Evolutionary conservation across 345 rosid species (phyloP), one percentile per base, ranked within the genome.

Genomic region (Sonneratia alba): DNA sequence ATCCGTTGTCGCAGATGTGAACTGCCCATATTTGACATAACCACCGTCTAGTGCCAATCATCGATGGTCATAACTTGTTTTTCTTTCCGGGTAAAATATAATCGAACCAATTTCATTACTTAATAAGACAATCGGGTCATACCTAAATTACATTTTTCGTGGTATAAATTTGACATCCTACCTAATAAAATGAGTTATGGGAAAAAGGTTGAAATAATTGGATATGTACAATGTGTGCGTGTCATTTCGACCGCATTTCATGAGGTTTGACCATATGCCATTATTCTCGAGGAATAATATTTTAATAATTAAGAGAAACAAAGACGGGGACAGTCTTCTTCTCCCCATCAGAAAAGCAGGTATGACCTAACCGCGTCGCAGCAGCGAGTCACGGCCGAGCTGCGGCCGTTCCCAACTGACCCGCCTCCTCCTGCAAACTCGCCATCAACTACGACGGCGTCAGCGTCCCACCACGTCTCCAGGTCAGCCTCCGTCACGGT

Each of bases 401-500:
- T 36, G 61, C n/a, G 62, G 24, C 73, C 24, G 63, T 34, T 57
- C 45, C 48, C 24, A 12, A 5, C 72, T 36, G 47, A 56, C 24
- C 24, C 43, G 10, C 43, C 24, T n/a, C 69, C 36, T 18, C 69
- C 24, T 6, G 18, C 47, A 19, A 62, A 36, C 48, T 36, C 68
- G 56, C 72, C 85, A 40, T 73, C 77, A 22, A 70, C 74, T 2
- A 71, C 62, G 73, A 82, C 88, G 76, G 79, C 82, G 81, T 90
- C 89, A 51, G 96, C 86, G 69, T 83, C 90, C 82, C 87, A 89
- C 86, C 89, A 80, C 7, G 77, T 80, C 1, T 75, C 87, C 69
- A 45, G 74, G 22, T 83, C 86, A 15, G 78, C 43, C 56, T 77
- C 88, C 77, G 86, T 77, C 73, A 78, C 62, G 38, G 71, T 72